These are phyloP conservation scores for Pseudocercospora fijiensis DNA, from an alignment of 2,329 filamentous ascomycete genomes.

Conservation along the genomic window DNA sequence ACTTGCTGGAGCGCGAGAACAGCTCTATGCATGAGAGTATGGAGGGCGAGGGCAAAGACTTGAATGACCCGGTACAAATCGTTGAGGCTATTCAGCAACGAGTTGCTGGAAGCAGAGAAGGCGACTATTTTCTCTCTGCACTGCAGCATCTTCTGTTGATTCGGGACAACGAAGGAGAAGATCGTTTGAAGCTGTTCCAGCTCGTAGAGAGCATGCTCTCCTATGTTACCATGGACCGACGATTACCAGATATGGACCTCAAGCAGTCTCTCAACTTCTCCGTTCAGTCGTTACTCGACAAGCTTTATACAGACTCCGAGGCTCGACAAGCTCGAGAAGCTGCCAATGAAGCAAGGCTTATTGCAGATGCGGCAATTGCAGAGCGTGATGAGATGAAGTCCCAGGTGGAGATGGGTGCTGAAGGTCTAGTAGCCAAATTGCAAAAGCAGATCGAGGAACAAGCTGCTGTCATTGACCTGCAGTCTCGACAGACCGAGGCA, in stretches of 20 bases:
- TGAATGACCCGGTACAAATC: conserved; percentile 90
- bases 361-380: conserved; percentile 92
- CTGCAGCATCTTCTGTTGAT: conserved; percentile 94
- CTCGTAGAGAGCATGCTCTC: conserved; percentile 98
- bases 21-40: conserved; percentile 86
- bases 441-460: conserved; percentile 96
- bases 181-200: conserved; percentile 92
- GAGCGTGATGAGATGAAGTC: conserved; percentile 93
- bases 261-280: conserved; percentile 98
- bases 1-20: conserved; percentile 87
- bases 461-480: conserved; percentile 82
- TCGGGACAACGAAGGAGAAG: conserved; percentile 85
- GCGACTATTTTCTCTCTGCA: conserved; percentile 94
- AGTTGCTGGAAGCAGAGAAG: conserved; percentile 76
- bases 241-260: conserved; percentile 92
- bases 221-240: conserved; percentile 96
- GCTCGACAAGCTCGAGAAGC: conserved; percentile 90
- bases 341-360: conserved; percentile 82
- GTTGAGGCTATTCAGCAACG: conserved; percentile 88
- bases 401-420: conserved; percentile 84
- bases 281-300: conserved; percentile 90
- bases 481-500: conserved; percentile 78
- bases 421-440: conserved; percentile 87
- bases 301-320: conserved; percentile 93
- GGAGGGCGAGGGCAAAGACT: conserved; percentile 82